Conservation (phyloP, 768 basidiomycete species). For the Sarcodon aspratus region DNA sequence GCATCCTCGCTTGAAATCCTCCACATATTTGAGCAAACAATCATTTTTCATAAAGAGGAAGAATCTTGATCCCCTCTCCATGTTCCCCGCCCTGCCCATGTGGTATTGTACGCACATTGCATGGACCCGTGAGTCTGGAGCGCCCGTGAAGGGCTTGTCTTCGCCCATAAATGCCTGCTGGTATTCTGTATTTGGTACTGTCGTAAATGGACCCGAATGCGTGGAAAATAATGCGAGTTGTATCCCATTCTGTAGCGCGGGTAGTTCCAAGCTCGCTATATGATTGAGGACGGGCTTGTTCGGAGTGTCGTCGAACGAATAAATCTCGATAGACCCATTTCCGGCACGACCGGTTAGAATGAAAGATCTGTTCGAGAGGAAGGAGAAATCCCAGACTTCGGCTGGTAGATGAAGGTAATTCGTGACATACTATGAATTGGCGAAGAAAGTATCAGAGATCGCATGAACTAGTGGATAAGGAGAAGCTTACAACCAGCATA, state of each 20-base stretch:
- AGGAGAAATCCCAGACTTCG: conserved; percentile 23
- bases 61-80: conserved; percentile 10
- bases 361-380: conserved; percentile 23
- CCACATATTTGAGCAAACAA: not conserved
- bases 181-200: conserved; percentile 15
- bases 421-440: conserved; percentile 14
- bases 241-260: conserved; percentile 7
- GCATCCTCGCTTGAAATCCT: not conserved
- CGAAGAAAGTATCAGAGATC: not conserved
- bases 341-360: conserved; percentile 19
- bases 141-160: not conserved
- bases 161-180: conserved; percentile 11
- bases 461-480: not conserved
- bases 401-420: conserved; percentile 10
- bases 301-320: conserved; percentile 19
- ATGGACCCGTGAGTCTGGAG: conserved; percentile 4
- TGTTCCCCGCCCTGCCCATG: conserved; percentile 6
- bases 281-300: conserved; percentile 16
- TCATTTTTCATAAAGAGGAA: conserved; percentile 3
- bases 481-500: conserved; percentile 21
- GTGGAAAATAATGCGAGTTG: conserved; percentile 9
- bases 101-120: conserved; percentile 1
- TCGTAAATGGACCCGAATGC: conserved; percentile 18
- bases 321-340: conserved; percentile 31
- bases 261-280: conserved; percentile 16